These are phyloP conservation scores for Coemansia sp. DNA, from an alignment of 192 early-diverging fungal genomes.

Conservation along the genomic window DNA sequence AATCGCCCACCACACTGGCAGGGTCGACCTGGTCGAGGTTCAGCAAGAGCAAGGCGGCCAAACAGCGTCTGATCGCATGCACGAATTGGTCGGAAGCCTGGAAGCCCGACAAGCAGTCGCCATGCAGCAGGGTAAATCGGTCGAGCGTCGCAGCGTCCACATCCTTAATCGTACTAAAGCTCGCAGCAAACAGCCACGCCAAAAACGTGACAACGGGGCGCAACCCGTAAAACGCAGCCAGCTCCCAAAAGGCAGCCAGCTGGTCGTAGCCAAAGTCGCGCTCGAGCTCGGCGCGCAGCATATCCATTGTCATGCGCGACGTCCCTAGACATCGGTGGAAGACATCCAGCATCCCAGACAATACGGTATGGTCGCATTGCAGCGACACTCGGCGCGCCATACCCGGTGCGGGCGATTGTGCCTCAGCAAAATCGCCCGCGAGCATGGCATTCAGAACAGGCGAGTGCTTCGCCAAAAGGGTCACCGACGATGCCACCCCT, in stretches of 20 bases:
- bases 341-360: constrained; percentile 15
- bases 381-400: background rate
- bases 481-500: constrained; percentile 10
- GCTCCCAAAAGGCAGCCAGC: constrained; percentile 9
- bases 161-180: background rate
- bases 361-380: constrained; percentile 17
- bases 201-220: constrained; percentile 18
- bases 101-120: constrained; percentile 10
- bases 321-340: constrained; percentile 11
- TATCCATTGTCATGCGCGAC: background rate
- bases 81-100: background rate
- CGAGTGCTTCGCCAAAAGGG: constrained; percentile 19
- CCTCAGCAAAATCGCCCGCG: constrained; percentile 29
- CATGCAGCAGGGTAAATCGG: constrained; percentile 5
- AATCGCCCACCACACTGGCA: background rate
- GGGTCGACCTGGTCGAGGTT: constrained; percentile 15
- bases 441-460: constrained; percentile 38
- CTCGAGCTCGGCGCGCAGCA: background rate
- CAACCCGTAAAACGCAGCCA: constrained; percentile 30
- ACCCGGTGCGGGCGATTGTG: background rate
- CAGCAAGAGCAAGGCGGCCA: constrained; percentile 18
- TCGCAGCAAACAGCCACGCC: constrained; percentile 9
- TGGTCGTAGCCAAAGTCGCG: background rate
- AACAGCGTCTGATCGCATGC: background rate
- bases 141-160: constrained; percentile 1